phyloP scores from a whole-genome alignment of 371 early-diverging fungal species.

The Rhizopus sp. region DNA sequence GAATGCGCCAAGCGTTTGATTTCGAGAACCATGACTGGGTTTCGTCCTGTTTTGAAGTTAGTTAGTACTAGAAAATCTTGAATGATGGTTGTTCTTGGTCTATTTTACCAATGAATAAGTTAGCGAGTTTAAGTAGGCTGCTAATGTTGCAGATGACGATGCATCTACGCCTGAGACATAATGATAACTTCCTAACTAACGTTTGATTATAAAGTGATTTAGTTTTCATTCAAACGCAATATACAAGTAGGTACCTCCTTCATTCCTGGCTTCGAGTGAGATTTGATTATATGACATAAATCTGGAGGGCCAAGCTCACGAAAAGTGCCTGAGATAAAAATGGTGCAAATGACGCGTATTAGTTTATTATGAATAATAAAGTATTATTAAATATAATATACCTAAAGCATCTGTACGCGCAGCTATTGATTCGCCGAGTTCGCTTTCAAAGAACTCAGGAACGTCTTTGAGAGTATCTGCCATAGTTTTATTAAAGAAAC shows the following conservation, averaged over 20 bases:
- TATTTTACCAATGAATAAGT: constrained; percentile 84
- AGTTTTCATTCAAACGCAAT: not conserved
- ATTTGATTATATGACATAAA: constrained; percentile 91
- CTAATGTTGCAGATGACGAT: constrained; percentile 91
- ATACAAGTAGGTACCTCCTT: constrained; percentile 66
- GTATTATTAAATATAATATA: constrained; percentile 29
- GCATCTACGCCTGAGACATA: constrained; percentile 92
- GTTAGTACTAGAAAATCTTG: not conserved
- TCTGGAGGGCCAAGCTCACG: constrained; percentile 96
- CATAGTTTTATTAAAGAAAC: constrained; percentile 28
- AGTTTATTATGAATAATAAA: not conserved
- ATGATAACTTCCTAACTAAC: constrained; percentile 71
- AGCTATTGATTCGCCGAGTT: constrained; percentile 84
- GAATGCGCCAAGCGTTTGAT: constrained; percentile 67
- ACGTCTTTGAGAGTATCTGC: constrained; percentile 71
- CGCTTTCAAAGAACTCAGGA: constrained; percentile 93
- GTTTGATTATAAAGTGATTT: not conserved
- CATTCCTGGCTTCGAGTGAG: constrained; percentile 75
- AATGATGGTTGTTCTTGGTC: not conserved
- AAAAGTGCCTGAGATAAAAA: constrained; percentile 64
- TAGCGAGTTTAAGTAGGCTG: constrained; percentile 93
- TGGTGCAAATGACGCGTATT: not conserved
- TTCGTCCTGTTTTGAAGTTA: constrained; percentile 51
- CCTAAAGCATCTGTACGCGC: constrained; percentile 90
- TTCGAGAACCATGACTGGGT: constrained; percentile 73